Conservation (phyloP, 768 basidiomycete species). For the Flagelloscypha sp. region DNA sequence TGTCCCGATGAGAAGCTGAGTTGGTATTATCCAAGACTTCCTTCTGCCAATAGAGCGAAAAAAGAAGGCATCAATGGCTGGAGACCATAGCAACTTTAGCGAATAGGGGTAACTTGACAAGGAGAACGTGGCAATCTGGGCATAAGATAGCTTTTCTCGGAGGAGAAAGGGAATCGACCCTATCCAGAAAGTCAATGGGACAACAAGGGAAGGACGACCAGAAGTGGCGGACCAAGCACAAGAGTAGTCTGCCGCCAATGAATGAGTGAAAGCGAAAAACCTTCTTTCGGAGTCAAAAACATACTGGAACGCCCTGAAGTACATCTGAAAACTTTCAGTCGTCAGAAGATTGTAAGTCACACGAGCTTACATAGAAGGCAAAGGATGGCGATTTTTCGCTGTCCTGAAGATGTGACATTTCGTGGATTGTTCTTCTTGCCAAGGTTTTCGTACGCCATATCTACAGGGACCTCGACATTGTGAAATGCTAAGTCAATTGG, state of each 20-base stretch:
- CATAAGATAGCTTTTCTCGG: slow-evolving; percentile 92
- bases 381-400: slow-evolving; percentile 74
- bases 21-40: slow-evolving; percentile 98
- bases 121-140: slow-evolving; percentile 91
- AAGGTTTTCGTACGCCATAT: too few relatives aligned
- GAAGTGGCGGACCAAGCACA: slow-evolving; percentile 87
- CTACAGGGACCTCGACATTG: too few relatives aligned
- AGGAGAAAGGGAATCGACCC: slow-evolving; percentile 96
- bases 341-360: slow-evolving; percentile 4
- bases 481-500: too few relatives aligned
- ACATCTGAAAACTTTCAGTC: slow-evolving; percentile 40
- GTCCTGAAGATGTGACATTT: too few relatives aligned
- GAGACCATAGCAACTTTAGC: slow-evolving; percentile 94
- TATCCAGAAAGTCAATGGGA: too few relatives aligned
- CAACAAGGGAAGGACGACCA: too few relatives aligned
- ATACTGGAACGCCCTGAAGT: slow-evolving; percentile 85
- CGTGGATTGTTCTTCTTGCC: too few relatives aligned
- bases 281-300: slow-evolving; percentile 20
- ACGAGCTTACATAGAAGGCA: slow-evolving; percentile 80
- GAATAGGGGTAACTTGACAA: slow-evolving; percentile 93
- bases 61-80: slow-evolving; percentile 90
- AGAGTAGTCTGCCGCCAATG: slow-evolving; percentile 91
- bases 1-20: slow-evolving; percentile 83
- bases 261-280: not conserved
- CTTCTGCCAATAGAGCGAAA: slow-evolving; percentile 78